Base-by-base conservation (phyloP, 2,329 filamentous ascomycete genomes). In the Aureobasidium namibiae region DNA sequence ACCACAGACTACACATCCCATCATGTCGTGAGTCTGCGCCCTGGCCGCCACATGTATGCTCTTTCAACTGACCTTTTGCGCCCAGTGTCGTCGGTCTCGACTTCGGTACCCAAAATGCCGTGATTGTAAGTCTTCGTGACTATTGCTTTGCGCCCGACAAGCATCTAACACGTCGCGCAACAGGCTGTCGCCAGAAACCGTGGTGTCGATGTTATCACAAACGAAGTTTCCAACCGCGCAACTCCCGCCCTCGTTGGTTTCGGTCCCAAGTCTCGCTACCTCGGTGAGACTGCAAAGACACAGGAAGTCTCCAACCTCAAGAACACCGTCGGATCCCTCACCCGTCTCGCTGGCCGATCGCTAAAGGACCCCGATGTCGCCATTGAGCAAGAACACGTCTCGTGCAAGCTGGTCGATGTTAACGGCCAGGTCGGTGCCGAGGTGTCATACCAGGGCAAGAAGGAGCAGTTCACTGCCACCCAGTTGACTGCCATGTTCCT, bases 281-380 rank as follows among this genome's bases (percentile, higher is more conserved):
- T 99, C 65, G 94, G 94, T 66, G 94, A 99, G 80, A 77, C 89
- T 60, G 94, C 94, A 67, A 97, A 97, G 85, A 97, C 92, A 67
- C 92, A 96, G 79, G 94, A 99, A 79, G 95, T 96, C 73, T 96
- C 92, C 72, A 99, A 99, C 82, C 85, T 97, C 71, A 99, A 97
- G 82, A 99, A 99, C 83, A 99, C 94, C 67, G 89, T 99, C 78
- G 82, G 85, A 74, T 92, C 85, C 66, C 83, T 99, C 70, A 96
- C 96, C 80, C 90, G 94, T 70, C 86, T 99, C 68, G 88, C 88
- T 71, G 94, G 94, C 72, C 90, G 94, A 72, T 81, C 83, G 63
- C 82, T 92, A 77, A 87, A 82, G 74, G 94, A 99, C 72, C 91
- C 94, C 72, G 94, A 99, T 82, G 82, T 96, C 64, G 83, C 91